phyloP scores from a whole-genome alignment of 768 basidiomycete genomes.

The Udeniomyces megalosporus region DNA sequence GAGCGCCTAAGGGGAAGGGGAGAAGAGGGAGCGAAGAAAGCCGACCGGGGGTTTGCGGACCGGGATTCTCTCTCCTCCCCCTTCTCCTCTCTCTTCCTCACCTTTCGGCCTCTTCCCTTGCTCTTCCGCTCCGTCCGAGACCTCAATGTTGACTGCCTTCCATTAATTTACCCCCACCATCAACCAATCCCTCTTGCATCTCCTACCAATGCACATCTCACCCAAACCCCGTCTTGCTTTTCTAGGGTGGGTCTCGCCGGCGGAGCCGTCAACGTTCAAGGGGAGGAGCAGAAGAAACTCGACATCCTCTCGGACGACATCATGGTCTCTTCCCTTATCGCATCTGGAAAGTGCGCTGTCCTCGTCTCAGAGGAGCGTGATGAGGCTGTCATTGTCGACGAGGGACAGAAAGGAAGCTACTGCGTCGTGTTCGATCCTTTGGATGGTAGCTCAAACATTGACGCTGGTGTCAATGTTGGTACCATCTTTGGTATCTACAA shows the following conservation, averaged over 20 bases:
- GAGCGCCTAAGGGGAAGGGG: too few relatives aligned
- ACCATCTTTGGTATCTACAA: constrained; percentile 96
- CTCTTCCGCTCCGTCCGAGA: neutral
- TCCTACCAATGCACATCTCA: neutral
- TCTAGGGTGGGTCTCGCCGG: constrained; percentile 86
- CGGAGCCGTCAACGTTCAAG: constrained; percentile 90
- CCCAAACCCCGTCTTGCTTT: neutral
- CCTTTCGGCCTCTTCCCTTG: too few relatives aligned
- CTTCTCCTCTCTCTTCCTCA: too few relatives aligned
- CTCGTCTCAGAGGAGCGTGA: constrained; percentile 89
- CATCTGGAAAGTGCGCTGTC: constrained; percentile 91
- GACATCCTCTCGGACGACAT: constrained; percentile 94
- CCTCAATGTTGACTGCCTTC: too few relatives aligned
- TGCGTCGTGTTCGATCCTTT: constrained; percentile 98
- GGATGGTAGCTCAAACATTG: constrained; percentile 82
- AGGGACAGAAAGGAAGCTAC: constrained; percentile 64
- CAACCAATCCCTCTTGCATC: neutral
- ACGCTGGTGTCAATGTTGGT: constrained; percentile 87
- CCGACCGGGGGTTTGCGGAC: too few relatives aligned
- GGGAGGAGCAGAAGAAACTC: constrained; percentile 98
- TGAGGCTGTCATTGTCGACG: constrained; percentile 67
- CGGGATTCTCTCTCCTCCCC: too few relatives aligned
- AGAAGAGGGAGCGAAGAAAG: neutral
- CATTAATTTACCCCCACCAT: neutral
- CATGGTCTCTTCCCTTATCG: constrained; percentile 92